These are phyloP conservation scores for Diaporthe sp. DNA, from an alignment of 2,329 filamentous ascomycete genomes.

Conservation along the genomic window DNA sequence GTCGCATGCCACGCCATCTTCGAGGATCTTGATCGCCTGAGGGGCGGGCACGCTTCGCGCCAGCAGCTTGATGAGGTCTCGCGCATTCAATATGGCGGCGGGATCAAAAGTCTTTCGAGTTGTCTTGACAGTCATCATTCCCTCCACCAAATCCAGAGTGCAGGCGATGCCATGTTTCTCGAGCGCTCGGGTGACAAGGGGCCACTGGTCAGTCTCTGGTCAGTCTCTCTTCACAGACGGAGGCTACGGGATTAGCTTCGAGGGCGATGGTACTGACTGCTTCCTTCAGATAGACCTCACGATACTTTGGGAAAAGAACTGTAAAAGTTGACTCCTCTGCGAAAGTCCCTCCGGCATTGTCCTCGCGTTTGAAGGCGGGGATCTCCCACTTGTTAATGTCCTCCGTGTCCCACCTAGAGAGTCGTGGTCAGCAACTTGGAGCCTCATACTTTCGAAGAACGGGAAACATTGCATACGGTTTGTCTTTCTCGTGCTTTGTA, in stretches of 20 bases:
- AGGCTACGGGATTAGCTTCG: not conserved
- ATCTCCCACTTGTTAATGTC: slow-evolving; percentile 98
- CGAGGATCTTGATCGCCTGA: slow-evolving; percentile 93
- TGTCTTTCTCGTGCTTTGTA: slow-evolving; percentile 89
- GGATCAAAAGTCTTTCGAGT: slow-evolving; percentile 86
- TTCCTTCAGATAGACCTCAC: slow-evolving; percentile 93
- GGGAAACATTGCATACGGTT: slow-evolving; percentile 64
- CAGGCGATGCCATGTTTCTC: slow-evolving; percentile 92
- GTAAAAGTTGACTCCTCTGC: slow-evolving; percentile 93
- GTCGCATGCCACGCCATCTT: slow-evolving; percentile 92
- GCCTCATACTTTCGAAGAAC: not conserved
- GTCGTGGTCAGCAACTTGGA: slow-evolving; percentile 3
- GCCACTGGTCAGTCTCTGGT: slow-evolving; percentile 70
- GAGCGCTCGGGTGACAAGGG: slow-evolving; percentile 87
- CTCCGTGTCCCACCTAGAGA: slow-evolving; percentile 83
- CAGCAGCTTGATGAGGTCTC: slow-evolving; percentile 94
- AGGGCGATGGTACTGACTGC: slow-evolving; percentile 54
- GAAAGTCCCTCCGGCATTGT: slow-evolving; percentile 90
- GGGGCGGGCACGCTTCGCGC: slow-evolving; percentile 92
- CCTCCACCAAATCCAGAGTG: slow-evolving; percentile 93
- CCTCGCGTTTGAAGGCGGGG: slow-evolving; percentile 85
- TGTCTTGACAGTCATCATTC: slow-evolving; percentile 96
- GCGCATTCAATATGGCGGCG: slow-evolving; percentile 90
- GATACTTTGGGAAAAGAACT: slow-evolving; percentile 94
- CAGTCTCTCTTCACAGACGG: not conserved